Evolutionary conservation across 2,329 filamentous ascomycete species (phyloP).

Genomic region (Aspergillus pseudonomiae): DNA sequence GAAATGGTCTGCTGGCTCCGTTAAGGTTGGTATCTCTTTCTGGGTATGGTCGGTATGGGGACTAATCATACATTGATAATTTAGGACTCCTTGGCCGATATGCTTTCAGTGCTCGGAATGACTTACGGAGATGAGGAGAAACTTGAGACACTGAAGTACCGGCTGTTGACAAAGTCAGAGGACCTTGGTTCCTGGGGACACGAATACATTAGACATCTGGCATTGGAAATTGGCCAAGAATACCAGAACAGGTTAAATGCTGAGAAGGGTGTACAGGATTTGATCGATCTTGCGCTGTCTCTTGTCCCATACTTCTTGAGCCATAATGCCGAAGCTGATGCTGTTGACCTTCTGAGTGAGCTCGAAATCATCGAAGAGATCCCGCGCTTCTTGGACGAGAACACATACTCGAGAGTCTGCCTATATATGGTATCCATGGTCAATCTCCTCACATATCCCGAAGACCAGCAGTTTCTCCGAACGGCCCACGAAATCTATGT

Average conservation of each 20-base stretch:
- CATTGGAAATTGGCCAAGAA: constrained; percentile 92
- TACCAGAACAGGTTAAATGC: constrained; percentile 84
- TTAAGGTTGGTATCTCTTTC: constrained; percentile 66
- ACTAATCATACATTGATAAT: constrained; percentile 10
- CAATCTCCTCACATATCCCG: constrained; percentile 92
- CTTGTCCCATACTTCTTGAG: constrained; percentile 94
- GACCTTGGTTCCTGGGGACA: constrained; percentile 98
- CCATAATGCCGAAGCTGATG: constrained; percentile 97
- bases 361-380: constrained; percentile 95
- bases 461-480: constrained; percentile 92
- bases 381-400: constrained; percentile 84
- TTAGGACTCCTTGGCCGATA: constrained; percentile 79
- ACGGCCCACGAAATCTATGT: constrained; percentile 94
- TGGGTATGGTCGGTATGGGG: constrained; percentile 7
- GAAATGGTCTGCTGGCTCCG: constrained; percentile 78
- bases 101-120: constrained; percentile 97
- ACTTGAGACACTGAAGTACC: constrained; percentile 94
- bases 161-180: constrained; percentile 82
- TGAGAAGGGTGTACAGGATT: constrained; percentile 80
- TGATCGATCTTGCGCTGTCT: constrained; percentile 79
- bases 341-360: constrained; percentile 95
- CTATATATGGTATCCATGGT: constrained; percentile 99
- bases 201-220: constrained; percentile 95
- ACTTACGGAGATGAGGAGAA: constrained; percentile 96
- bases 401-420: constrained; percentile 91